These are phyloP conservation scores for Yamadazyma dendronema DNA, from an alignment of 1,139 yeast genomes.

Conservation along the genomic window DNA sequence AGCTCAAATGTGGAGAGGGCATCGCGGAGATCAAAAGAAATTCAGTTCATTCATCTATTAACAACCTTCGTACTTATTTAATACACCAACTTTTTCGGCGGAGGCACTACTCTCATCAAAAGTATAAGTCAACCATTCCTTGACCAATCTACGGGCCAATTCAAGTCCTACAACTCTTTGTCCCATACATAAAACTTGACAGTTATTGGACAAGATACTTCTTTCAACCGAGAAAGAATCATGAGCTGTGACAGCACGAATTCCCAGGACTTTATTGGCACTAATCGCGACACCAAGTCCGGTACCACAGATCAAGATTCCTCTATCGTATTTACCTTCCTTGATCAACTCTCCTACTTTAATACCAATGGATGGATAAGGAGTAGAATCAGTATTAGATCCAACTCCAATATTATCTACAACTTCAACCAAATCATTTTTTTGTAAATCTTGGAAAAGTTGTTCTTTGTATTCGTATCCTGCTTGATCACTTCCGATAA, in stretches of 20 bases:
- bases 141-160: slow-evolving; percentile 40
- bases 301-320: slow-evolving; percentile 45
- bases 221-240: slow-evolving; percentile 47
- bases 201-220: slow-evolving; percentile 40
- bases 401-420: slow-evolving; percentile 42
- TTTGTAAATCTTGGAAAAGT: slow-evolving; percentile 32
- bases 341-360: slow-evolving; percentile 40
- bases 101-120: slow-evolving; percentile 39
- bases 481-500: slow-evolving; percentile 45
- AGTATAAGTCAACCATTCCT: slow-evolving; percentile 42
- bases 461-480: slow-evolving; percentile 43
- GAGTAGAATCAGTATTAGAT: slow-evolving; percentile 22
- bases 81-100: slow-evolving; percentile 39
- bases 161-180: slow-evolving; percentile 47
- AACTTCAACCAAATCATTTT: slow-evolving; percentile 25
- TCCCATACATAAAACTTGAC: slow-evolving; percentile 48
- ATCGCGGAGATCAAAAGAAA: too few species aligned
- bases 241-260: slow-evolving; percentile 50
- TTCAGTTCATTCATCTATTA: too few species aligned
- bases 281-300: slow-evolving; percentile 48
- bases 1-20: too few species aligned
- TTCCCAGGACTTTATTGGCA: slow-evolving; percentile 46
- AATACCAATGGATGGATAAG: slow-evolving; percentile 45
- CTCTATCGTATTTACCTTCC: slow-evolving; percentile 41
- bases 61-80: slow-evolving; percentile 13